Conservation (phyloP, 169 alveolate species). For the Toxoplasma gondii region DNA sequence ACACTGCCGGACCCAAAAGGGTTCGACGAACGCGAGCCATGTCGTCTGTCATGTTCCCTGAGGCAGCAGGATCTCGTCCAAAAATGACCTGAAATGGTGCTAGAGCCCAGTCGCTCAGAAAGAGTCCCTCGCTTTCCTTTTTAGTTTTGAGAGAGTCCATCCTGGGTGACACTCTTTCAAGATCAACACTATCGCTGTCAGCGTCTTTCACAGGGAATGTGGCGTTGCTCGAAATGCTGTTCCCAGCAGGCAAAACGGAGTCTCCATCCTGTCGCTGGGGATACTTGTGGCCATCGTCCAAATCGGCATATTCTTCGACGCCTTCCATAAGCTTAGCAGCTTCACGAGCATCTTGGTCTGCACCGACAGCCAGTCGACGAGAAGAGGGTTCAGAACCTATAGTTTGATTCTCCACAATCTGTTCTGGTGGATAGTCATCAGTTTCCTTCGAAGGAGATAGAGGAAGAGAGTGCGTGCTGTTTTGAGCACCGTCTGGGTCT, state of each 20-base stretch:
- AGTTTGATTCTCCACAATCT: background rate
- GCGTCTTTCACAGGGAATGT: no score
- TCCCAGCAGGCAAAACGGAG: no score
- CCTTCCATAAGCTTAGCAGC: background rate
- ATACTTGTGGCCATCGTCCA: background rate
- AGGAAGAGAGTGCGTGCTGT: background rate
- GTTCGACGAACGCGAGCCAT: background rate
- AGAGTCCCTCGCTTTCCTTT: background rate
- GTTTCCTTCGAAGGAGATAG: background rate
- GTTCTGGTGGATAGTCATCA: background rate
- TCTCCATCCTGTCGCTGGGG: background rate
- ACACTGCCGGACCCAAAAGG: background rate
- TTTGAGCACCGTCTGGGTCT: background rate
- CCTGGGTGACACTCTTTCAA: background rate
- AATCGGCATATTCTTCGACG: background rate
- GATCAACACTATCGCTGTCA: no score
- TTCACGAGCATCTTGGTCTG: background rate
- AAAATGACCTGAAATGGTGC: background rate
- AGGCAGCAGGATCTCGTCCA: conserved; percentile 19
- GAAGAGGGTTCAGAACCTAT: background rate
- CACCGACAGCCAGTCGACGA: background rate
- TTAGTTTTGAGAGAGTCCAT: background rate
- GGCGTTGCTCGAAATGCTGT: no score
- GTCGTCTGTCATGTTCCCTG: background rate
- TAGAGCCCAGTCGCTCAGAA: background rate